These are phyloP conservation scores for Staphylotrichum longicolle DNA, from an alignment of 495 filamentous ascomycete species.

Conservation along the genomic window DNA sequence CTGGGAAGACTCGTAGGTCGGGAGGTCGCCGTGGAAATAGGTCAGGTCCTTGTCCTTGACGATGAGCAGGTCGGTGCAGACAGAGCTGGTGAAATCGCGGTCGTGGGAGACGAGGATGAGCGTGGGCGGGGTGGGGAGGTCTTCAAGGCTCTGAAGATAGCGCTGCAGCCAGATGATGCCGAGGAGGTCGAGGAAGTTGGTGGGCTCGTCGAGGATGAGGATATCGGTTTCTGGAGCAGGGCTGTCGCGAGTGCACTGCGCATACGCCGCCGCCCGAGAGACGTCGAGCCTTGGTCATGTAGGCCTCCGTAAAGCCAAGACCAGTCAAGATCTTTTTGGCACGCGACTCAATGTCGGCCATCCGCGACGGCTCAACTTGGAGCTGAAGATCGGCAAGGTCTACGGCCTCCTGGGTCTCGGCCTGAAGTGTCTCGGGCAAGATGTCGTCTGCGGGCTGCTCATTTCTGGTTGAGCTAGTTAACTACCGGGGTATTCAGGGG, in stretches of 20 bases:
- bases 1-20: constrained; percentile 65
- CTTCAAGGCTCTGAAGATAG: constrained; percentile 56
- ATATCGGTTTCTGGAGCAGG: constrained; percentile 71
- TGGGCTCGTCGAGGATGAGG: constrained; percentile 82
- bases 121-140: constrained; percentile 43
- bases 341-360: constrained; percentile 55
- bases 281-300: constrained; percentile 51
- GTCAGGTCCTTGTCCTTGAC: constrained; percentile 63
- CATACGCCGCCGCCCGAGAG: constrained; percentile 79
- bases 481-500: neutral
- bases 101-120: constrained; percentile 79
- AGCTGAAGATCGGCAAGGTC: constrained; percentile 64
- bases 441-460: constrained; percentile 55
- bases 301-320: constrained; percentile 67
- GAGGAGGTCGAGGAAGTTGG: constrained; percentile 78
- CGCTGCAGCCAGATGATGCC: constrained; percentile 81
- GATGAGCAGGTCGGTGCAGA: constrained; percentile 74
- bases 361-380: constrained; percentile 51
- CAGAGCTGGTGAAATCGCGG: constrained; percentile 66
- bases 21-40: constrained; percentile 69
- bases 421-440: constrained; percentile 49
- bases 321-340: constrained; percentile 64
- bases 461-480: constrained; percentile 40
- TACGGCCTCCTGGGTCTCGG: constrained; percentile 61
- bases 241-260: constrained; percentile 64